Evolutionary conservation across 2,329 filamentous ascomycete species (phyloP).

Genomic region (Alternaria rosae): DNA sequence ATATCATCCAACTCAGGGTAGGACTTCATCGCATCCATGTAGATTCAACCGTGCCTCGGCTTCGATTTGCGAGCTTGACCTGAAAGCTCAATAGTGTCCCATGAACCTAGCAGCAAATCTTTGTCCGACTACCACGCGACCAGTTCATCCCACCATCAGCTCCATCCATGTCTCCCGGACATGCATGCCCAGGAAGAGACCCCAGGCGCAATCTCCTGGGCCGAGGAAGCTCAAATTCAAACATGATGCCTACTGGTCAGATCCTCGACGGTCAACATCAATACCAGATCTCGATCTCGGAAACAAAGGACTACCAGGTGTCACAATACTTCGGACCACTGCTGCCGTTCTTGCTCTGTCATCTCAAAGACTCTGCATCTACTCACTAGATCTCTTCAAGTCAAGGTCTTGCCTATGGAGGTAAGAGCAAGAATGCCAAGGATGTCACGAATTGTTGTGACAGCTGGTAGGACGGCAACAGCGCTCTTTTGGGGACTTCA

Average conservation of each 20-base stretch:
- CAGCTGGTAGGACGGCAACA: not conserved
- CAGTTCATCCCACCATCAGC: not conserved
- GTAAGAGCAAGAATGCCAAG: not conserved
- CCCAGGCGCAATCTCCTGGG: not conserved
- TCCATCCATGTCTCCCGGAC: not conserved
- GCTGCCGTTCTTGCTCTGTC: not conserved
- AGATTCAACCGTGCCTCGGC: slow-evolving; percentile 3
- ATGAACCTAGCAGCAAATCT: not conserved
- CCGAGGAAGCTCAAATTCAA: not conserved
- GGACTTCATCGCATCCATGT: not conserved
- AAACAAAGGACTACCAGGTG: not conserved
- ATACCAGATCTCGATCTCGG: not conserved
- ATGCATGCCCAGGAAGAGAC: not conserved
- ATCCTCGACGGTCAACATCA: not conserved
- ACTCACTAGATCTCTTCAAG: not conserved
- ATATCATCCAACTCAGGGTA: not conserved
- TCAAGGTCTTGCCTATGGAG: not conserved
- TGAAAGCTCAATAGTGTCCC: not conserved
- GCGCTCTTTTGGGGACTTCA: not conserved
- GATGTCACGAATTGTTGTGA: not conserved
- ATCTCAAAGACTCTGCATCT: not conserved
- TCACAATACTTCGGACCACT: not conserved
- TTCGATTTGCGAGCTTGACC: not conserved
- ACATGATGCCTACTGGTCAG: not conserved
- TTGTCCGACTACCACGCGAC: not conserved